These are phyloP conservation scores for Apiospora saccharicola DNA, from an alignment of 2,329 filamentous ascomycete species.

Conservation along the genomic window DNA sequence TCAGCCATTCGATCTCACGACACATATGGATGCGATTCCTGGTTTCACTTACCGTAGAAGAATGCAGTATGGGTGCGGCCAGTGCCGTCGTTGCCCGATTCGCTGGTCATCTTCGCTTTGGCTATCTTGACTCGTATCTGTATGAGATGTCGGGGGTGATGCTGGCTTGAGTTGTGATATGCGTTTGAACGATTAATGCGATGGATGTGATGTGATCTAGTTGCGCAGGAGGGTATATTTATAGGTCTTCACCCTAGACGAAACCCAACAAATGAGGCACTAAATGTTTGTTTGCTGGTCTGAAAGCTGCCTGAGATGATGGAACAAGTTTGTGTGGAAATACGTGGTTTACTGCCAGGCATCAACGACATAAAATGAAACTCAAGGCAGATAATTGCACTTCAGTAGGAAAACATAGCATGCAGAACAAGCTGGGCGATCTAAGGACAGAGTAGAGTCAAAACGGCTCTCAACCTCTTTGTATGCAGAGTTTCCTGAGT, in stretches of 20 bases:
- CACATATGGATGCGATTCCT: too few relatives aligned
- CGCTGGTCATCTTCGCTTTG: not conserved
- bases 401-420: not conserved
- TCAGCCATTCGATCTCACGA: slow-evolving; percentile 30
- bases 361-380: not conserved
- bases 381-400: not conserved
- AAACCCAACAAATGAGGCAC: not conserved
- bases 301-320: not conserved
- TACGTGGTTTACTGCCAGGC: not conserved
- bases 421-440: not conserved
- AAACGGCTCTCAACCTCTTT: not conserved
- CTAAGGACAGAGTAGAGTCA: not conserved
- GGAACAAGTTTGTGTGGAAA: not conserved
- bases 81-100: slow-evolving; percentile 30
- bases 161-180: not conserved
- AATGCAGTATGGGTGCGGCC: slow-evolving; percentile 52
- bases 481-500: not conserved
- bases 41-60: slow-evolving; percentile 60
- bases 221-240: not conserved
- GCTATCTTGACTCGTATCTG: not conserved
- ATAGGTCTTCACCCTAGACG: not conserved
- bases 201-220: not conserved
- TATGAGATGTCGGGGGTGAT: not conserved
- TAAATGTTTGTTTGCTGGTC: not conserved
- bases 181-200: not conserved